Evolutionary conservation across 371 early-diverging fungal species (phyloP).

Genomic region (Choanephora cucurbitarum): DNA sequence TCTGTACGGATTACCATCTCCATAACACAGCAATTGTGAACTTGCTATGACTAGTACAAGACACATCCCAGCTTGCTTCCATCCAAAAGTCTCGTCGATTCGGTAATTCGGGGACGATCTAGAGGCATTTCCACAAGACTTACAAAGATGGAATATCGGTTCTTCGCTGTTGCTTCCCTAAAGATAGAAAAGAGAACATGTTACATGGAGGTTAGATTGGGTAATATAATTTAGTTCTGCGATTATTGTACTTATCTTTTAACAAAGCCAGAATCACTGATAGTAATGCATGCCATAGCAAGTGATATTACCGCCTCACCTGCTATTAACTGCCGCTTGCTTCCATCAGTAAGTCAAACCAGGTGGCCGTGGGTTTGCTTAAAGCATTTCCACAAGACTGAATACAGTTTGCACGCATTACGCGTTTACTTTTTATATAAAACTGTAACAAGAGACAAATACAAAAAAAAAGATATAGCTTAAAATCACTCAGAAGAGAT

Average conservation of each 20-base stretch:
- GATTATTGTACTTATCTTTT: neutral
- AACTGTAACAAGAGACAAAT: too few species aligned
- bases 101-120: constrained; percentile 12
- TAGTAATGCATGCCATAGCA: neutral
- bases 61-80: constrained; percentile 7
- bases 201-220: too few species aligned
- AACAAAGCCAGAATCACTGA: neutral
- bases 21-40: constrained; percentile 7
- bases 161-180: neutral
- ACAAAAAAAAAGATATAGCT: too few species aligned
- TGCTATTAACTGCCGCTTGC: constrained; percentile 1
- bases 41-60: constrained; percentile 6
- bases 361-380: constrained; percentile 5
- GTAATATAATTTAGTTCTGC: neutral
- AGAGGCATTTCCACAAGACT: constrained; percentile 12
- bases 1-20: constrained; percentile 9
- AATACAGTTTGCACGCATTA: too few species aligned
- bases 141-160: neutral
- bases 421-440: too few species aligned
- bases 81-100: constrained; percentile 7
- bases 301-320: constrained; percentile 7
- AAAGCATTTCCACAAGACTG: constrained; percentile 8
- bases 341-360: constrained; percentile 8
- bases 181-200: too few species aligned
- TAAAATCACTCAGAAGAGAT: too few species aligned